Percentiles rank a stretch among this genome's conserved stretches.
Evolutionary conservation across 2,329 filamentous ascomycete species (phyloP).

Genomic region (Apiospora phragmitis): DNA sequence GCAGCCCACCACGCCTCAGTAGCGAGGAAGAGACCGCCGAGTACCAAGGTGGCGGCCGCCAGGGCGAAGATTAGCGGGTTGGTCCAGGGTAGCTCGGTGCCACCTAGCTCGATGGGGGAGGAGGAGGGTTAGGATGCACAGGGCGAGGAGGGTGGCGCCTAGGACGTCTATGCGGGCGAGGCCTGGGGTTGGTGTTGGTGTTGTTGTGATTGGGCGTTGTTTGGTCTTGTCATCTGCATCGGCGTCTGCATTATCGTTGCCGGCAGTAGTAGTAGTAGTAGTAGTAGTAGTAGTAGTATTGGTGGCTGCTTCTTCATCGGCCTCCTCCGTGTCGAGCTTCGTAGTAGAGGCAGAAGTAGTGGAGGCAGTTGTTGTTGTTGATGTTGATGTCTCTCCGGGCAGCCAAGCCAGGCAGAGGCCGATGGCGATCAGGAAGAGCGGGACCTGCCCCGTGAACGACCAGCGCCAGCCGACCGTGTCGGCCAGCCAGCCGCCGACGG

Average conservation of each 20-base stretch:
- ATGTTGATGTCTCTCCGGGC: neutral
- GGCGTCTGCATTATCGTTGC: neutral
- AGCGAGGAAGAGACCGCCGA: slow-evolving; percentile 11
- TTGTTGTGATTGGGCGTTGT: neutral
- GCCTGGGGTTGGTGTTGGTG: neutral
- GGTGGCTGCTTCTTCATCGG: neutral
- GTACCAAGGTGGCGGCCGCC: neutral
- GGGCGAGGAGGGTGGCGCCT: slow-evolving; percentile 12
- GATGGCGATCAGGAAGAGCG: slow-evolving; percentile 52
- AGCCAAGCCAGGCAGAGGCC: slow-evolving; percentile 30
- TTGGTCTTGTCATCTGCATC: no score
- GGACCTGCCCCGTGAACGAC: slow-evolving; percentile 61
- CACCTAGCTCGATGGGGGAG: slow-evolving; percentile 18
- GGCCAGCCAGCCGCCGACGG: slow-evolving; percentile 60
- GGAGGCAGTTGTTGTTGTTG: no score
- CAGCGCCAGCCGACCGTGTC: slow-evolving; percentile 68
- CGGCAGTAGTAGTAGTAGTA: no score
- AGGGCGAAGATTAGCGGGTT: slow-evolving; percentile 11
- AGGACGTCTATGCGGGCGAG: slow-evolving; percentile 16
- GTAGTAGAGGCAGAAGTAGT: slow-evolving; percentile 30
- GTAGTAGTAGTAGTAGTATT: no score
- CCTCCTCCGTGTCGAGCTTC: neutral
- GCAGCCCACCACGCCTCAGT: slow-evolving; percentile 34
- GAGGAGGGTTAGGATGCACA: slow-evolving; percentile 15
- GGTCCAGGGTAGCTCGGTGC: slow-evolving; percentile 15